Conservation (phyloP, 768 basidiomycete genomes). For the Leucosporidium creatinivorum region DNA sequence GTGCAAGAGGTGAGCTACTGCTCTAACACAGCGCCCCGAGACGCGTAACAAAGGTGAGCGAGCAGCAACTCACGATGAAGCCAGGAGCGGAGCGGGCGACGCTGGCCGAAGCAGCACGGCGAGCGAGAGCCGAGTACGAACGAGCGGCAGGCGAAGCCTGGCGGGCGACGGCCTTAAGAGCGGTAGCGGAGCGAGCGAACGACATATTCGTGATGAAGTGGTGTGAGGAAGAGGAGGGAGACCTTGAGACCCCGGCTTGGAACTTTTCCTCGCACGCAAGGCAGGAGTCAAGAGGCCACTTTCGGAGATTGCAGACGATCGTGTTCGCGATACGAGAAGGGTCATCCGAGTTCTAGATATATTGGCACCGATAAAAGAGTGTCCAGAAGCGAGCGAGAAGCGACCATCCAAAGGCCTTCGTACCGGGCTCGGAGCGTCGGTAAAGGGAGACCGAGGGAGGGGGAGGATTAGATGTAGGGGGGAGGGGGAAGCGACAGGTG, state of each 20-base stretch:
- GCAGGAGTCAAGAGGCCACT: not conserved
- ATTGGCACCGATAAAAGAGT: not conserved
- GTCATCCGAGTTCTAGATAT: not conserved
- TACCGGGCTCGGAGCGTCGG: too few relatives aligned
- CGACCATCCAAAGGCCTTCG: too few relatives aligned
- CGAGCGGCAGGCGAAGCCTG: conserved; percentile 48
- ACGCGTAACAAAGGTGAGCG: not conserved
- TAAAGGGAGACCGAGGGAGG: too few relatives aligned
- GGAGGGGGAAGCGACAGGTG: too few relatives aligned
- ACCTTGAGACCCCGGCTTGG: too few relatives aligned
- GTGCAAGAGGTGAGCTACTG: not conserved
- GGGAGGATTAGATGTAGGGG: too few relatives aligned
- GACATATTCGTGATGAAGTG: not conserved
- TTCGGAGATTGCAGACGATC: not conserved
- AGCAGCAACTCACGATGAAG: not conserved
- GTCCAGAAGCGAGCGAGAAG: too few relatives aligned
- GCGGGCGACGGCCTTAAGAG: conserved; percentile 58
- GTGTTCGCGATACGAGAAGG: too few relatives aligned
- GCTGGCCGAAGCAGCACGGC: conserved; percentile 38
- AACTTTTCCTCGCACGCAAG: not conserved
- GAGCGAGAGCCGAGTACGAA: conserved; percentile 62
- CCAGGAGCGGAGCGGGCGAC: conserved; percentile 1
- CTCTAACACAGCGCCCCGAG: not conserved
- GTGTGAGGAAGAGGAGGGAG: not conserved
- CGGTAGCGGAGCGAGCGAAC: conserved; percentile 36